Conservation (phyloP, 345 rosid genomes). For the Viola odorata region DNA sequence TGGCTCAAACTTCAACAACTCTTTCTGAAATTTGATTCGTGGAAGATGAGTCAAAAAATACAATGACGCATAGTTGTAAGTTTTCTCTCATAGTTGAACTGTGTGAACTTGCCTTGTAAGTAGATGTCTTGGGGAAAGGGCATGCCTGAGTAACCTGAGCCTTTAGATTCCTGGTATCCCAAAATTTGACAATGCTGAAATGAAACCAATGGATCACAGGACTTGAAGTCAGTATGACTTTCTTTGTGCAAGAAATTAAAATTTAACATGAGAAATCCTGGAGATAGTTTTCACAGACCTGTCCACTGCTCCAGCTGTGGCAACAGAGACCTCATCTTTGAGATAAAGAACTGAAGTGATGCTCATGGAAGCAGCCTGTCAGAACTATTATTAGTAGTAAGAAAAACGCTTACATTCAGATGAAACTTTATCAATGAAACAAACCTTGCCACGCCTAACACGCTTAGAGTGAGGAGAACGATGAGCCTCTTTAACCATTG, state of each 20-base stretch:
- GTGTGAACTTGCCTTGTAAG: slow-evolving; percentile 42
- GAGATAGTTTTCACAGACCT: slow-evolving; percentile 40
- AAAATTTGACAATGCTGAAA: slow-evolving; percentile 68
- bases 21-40: too few species aligned
- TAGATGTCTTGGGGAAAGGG: slow-evolving; percentile 46
- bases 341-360: slow-evolving; percentile 88
- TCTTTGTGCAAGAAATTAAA: background rate
- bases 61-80: too few species aligned
- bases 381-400: slow-evolving; percentile 16
- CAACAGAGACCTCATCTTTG: slow-evolving; percentile 70
- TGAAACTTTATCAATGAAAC: slow-evolving; percentile 12
- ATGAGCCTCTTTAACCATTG: slow-evolving; percentile 75
- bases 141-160: slow-evolving; percentile 52
- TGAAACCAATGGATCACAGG: slow-evolving; percentile 1
- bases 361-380: slow-evolving; percentile 80
- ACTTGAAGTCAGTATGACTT: slow-evolving; percentile 2
- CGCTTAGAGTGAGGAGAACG: slow-evolving; percentile 59
- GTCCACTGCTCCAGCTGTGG: slow-evolving; percentile 86
- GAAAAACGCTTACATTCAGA: background rate
- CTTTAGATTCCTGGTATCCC: slow-evolving; percentile 83
- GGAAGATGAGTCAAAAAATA: too few species aligned
- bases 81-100: background rate
- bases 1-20: background rate
- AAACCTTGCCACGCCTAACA: slow-evolving; percentile 63
- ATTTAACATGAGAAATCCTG: background rate